phyloP scores from a whole-genome alignment of 2,329 filamentous ascomycete genomes.

The Mycosphaerella arachidis region DNA sequence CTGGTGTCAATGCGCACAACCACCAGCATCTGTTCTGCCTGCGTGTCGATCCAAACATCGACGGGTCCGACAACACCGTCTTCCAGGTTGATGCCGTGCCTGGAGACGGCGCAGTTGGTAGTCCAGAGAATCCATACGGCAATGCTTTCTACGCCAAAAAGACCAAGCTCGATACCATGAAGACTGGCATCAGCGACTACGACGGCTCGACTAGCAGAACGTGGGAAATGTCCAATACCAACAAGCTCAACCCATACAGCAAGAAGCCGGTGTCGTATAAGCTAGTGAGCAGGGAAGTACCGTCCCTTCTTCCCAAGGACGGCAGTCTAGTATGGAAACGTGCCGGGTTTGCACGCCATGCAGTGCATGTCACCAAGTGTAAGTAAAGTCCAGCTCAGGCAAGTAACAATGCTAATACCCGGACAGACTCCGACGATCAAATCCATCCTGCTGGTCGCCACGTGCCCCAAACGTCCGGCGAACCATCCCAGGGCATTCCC shows the following conservation, averaged over 20 bases:
- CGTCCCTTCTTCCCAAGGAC: constrained; percentile 71
- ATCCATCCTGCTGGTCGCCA: constrained; percentile 82
- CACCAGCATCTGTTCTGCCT: constrained; percentile 94
- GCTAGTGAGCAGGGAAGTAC: constrained; percentile 80
- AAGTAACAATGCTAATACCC: neutral
- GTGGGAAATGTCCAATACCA: constrained; percentile 87
- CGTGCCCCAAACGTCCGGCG: constrained; percentile 80
- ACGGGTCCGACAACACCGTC: constrained; percentile 78
- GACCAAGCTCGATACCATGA: constrained; percentile 69
- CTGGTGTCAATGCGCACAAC: constrained; percentile 89
- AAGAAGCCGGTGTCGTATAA: constrained; percentile 84
- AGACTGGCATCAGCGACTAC: constrained; percentile 71
- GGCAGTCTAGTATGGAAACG: constrained; percentile 83
- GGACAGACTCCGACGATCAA: constrained; percentile 68
- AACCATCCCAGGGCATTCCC: constrained; percentile 67
- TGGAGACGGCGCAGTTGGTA: constrained; percentile 70
- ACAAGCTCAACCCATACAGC: constrained; percentile 78
- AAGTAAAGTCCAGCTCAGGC: constrained; percentile 35
- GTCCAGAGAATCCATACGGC: constrained; percentile 77
- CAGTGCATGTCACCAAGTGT: constrained; percentile 87
- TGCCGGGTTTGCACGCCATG: constrained; percentile 80
- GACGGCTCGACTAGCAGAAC: constrained; percentile 72
- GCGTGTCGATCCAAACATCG: constrained; percentile 79
- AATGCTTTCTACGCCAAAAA: constrained; percentile 86
- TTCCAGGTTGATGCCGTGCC: constrained; percentile 74